phyloP scores from a whole-genome alignment of 2,329 filamentous ascomycete genomes.

The Zalaria sp. region DNA sequence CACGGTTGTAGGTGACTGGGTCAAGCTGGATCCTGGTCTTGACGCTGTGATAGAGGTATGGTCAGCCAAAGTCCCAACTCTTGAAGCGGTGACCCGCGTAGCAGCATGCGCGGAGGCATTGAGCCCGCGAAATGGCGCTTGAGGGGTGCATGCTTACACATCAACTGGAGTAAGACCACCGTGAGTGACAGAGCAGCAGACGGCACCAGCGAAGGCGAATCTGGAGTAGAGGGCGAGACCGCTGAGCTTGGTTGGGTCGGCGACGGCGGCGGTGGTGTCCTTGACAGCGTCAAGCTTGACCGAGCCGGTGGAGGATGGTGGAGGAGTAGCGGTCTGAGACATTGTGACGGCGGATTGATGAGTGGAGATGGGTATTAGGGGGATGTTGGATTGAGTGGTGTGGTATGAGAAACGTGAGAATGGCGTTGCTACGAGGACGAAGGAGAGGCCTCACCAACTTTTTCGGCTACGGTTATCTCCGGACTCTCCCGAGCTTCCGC shows the following conservation, averaged over 20 bases:
- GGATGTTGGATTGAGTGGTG: conserved; percentile 1
- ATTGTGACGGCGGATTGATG: conserved; percentile 12
- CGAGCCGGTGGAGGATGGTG: conserved; percentile 35
- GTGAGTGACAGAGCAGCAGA: conserved; percentile 98
- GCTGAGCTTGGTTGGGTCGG: conserved; percentile 39
- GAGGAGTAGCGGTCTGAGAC: conserved; percentile 22
- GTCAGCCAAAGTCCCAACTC: conserved; percentile 3
- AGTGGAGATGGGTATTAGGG: conserved; percentile 5
- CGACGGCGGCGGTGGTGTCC: conserved; percentile 27
- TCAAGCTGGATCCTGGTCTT: conserved; percentile 95
- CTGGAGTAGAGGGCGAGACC: conserved; percentile 73
- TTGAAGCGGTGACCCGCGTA: background rate
- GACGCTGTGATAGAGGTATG: conserved; percentile 47
- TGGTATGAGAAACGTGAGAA: background rate
- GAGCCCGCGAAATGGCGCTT: background rate
- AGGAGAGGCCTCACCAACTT: too few species aligned
- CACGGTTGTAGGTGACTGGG: conserved; percentile 75
- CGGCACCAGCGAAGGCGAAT: conserved; percentile 91
- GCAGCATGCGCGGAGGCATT: conserved; percentile 2
- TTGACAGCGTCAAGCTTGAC: conserved; percentile 39
- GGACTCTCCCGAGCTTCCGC: too few species aligned
- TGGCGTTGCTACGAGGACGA: too few species aligned
- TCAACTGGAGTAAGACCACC: conserved; percentile 94
- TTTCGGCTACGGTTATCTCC: too few species aligned
- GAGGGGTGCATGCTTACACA: conserved; percentile 62